Evolutionary conservation across 1,139 yeast genomes (phyloP).

Genomic region (Pneumocystis sp.): DNA sequence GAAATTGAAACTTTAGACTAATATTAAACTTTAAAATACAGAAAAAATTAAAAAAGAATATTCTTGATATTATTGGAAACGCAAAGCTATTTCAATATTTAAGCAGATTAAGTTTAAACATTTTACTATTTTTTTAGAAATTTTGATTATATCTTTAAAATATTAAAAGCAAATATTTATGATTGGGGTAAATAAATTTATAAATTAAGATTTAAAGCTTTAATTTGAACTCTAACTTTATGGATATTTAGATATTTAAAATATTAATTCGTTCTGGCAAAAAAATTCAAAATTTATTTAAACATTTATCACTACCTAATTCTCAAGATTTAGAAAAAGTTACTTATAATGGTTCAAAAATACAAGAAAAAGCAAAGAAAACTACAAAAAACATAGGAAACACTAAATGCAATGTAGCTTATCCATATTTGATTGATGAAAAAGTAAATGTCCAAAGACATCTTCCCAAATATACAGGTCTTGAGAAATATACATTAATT

Average conservation of each 20-base stretch:
- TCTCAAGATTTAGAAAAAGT: neutral
- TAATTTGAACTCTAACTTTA: neutral
- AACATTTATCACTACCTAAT: neutral
- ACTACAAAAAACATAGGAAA: neutral
- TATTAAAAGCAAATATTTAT: neutral
- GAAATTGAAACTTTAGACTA: no score
- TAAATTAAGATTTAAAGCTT: neutral
- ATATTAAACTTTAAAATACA: neutral
- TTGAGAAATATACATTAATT: constrained; percentile 30
- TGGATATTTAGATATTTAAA: neutral
- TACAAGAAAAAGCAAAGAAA: constrained; percentile 2
- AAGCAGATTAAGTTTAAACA: neutral
- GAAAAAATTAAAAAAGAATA: neutral
- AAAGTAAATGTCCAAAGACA: constrained; percentile 10
- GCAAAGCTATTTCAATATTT: neutral
- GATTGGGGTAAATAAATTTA: neutral
- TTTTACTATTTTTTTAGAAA: neutral
- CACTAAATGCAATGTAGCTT: neutral
- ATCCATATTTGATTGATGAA: neutral
- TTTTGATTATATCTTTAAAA: neutral
- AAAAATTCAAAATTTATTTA: neutral
- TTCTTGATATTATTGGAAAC: neutral
- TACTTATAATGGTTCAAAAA: neutral
- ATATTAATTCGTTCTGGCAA: neutral
- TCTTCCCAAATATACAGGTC: constrained; percentile 35